Conservation (phyloP, 2,329 filamentous ascomycete genomes). For the Stromatinia cepivora region DNA sequence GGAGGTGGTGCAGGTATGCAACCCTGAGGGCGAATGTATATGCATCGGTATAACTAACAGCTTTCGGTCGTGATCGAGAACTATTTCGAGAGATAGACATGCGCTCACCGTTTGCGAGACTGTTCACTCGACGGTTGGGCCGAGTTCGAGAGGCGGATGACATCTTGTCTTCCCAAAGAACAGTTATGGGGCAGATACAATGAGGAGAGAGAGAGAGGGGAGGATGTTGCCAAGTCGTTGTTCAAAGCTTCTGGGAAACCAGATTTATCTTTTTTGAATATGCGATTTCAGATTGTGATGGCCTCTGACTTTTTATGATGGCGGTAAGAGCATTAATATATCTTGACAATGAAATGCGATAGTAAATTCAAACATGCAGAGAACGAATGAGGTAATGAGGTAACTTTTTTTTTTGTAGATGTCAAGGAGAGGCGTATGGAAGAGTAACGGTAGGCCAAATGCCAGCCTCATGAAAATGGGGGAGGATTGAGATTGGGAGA, state of each 20-base stretch:
- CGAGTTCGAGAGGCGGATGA: conserved; percentile 38
- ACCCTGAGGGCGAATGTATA: conserved; percentile 88
- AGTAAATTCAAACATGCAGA: conserved; percentile 7
- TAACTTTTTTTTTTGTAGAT: neutral
- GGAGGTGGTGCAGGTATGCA: conserved; percentile 87
- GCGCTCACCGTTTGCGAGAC: conserved; percentile 36
- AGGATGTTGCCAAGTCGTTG: neutral
- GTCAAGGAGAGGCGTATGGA: conserved; percentile 4
- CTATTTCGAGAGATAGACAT: conserved; percentile 34
- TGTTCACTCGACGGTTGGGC: conserved; percentile 38
- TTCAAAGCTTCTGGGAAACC: neutral
- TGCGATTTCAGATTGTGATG: neutral
- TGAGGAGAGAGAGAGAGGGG: neutral
- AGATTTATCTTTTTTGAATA: neutral
- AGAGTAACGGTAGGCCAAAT: neutral
- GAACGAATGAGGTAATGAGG: neutral
- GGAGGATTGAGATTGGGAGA: conserved; percentile 8
- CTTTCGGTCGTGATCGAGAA: conserved; percentile 50
- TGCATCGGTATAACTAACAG: conserved; percentile 72
- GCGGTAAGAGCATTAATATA: conserved; percentile 15
- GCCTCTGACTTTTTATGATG: neutral
- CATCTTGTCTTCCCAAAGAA: conserved; percentile 27
- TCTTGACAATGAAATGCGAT: conserved; percentile 12
- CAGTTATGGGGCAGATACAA: neutral
- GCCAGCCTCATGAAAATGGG: conserved; percentile 7